phyloP scores from a whole-genome alignment of 1,139 yeast species.

The Yamadazyma sp. region DNA sequence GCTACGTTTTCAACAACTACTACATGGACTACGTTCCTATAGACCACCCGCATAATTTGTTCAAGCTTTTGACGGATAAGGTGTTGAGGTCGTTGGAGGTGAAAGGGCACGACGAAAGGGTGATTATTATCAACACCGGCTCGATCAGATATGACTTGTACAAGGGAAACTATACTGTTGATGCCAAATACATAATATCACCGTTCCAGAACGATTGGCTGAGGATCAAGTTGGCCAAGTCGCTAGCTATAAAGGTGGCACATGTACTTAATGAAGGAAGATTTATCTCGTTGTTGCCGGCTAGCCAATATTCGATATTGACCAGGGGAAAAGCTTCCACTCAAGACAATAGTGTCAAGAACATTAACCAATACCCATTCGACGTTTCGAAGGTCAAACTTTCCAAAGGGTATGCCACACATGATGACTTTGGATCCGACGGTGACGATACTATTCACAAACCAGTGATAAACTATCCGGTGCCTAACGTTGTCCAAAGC shows the following conservation, averaged over 20 bases:
- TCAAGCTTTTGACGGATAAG: conserved; percentile 54
- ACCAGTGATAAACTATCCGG: conserved; percentile 54
- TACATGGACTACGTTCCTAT: conserved; percentile 71
- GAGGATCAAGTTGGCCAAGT: conserved; percentile 52
- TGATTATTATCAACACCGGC: conserved; percentile 80
- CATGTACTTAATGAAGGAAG: conserved; percentile 49
- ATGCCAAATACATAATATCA: conserved; percentile 78
- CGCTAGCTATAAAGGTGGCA: conserved; percentile 49
- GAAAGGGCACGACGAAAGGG: conserved; percentile 39
- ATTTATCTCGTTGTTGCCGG: conserved; percentile 40
- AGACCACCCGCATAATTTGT: conserved; percentile 59
- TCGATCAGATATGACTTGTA: conserved; percentile 85
- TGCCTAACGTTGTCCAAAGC: conserved; percentile 78
- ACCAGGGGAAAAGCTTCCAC: conserved; percentile 3
- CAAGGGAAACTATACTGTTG: conserved; percentile 80
- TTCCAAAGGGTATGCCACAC: conserved; percentile 71
- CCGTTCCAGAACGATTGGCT: conserved; percentile 87
- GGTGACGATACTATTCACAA: conserved; percentile 91
- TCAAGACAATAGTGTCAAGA: neutral
- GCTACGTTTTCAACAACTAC: conserved; percentile 64
- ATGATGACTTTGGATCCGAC: conserved; percentile 76
- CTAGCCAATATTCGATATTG: conserved; percentile 21
- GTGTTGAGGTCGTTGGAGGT: conserved; percentile 57
- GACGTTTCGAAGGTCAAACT: conserved; percentile 13
- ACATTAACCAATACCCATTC: neutral